Conservation (phyloP, 306 rosid genomes). For the Castanea crenata region DNA sequence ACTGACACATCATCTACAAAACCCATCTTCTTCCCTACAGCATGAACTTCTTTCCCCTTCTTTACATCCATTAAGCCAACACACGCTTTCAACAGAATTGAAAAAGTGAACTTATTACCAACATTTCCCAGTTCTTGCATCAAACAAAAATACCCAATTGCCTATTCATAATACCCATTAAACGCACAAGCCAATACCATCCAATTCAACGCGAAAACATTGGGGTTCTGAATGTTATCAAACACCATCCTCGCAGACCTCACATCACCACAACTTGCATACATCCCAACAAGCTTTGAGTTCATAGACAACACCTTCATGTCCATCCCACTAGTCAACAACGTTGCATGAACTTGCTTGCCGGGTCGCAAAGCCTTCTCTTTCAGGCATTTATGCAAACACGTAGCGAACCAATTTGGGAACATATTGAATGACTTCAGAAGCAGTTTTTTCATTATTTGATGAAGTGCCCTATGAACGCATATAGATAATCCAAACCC, state of each 20-base stretch:
- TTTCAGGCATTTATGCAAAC: conserved; percentile 60
- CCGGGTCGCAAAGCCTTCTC: conserved; percentile 52
- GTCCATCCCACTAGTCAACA: conserved; percentile 46
- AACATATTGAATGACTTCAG: conserved; percentile 25
- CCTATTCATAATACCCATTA: conserved; percentile 46
- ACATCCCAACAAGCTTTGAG: conserved; percentile 67
- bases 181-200: conserved; percentile 46
- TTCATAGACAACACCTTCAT: conserved; percentile 39
- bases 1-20: conserved; percentile 33
- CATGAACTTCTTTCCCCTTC: conserved; percentile 64
- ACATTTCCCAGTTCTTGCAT: conserved; percentile 39
- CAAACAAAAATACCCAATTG: conserved; percentile 38
- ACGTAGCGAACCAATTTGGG: conserved; percentile 35
- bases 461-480: not conserved
- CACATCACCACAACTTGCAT: conserved; percentile 52
- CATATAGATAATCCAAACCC: not conserved
- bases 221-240: conserved; percentile 33
- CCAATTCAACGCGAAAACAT: conserved; percentile 71
- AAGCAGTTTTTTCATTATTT: conserved; percentile 23
- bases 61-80: conserved; percentile 61
- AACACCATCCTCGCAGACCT: conserved; percentile 39
- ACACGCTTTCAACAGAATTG: conserved; percentile 51
- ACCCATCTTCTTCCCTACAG: conserved; percentile 42
- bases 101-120: conserved; percentile 51
- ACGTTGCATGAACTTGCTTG: conserved; percentile 54